phyloP scores from a whole-genome alignment of 148 eudicot genomes.

The Chenopodium berlandieri region DNA sequence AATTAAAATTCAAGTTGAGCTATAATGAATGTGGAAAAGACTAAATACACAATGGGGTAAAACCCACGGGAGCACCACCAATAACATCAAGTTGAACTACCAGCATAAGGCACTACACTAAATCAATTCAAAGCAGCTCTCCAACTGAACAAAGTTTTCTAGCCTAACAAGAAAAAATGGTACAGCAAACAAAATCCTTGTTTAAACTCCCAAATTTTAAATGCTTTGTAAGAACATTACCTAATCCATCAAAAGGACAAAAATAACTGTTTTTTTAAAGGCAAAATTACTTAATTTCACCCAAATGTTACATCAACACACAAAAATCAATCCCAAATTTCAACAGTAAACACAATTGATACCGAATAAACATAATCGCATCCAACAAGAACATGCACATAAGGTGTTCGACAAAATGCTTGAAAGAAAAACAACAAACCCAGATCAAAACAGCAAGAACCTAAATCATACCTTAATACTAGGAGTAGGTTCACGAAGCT shows the following conservation, averaged over 20 bases:
- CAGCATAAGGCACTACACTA: background rate
- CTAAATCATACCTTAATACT: conserved; percentile 60
- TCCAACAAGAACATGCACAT: background rate
- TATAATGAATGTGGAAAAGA: background rate
- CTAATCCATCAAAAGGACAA: background rate
- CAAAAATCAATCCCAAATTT: background rate
- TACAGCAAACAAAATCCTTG: background rate
- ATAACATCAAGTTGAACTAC: background rate
- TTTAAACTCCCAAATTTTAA: background rate
- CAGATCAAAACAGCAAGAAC: background rate
- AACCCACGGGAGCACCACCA: background rate
- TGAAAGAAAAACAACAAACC: background rate
- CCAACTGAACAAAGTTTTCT: background rate
- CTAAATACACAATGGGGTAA: background rate
- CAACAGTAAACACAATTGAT: background rate
- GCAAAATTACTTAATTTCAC: background rate
- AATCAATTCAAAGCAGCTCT: background rate
- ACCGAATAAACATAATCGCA: background rate
- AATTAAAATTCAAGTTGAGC: background rate
- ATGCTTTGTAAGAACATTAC: background rate
- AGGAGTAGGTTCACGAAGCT: conserved; percentile 45
- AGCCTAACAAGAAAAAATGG: too few species aligned
- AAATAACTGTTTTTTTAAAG: too few species aligned
- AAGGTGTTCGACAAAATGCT: conserved; percentile 36
- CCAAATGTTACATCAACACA: background rate